These are phyloP conservation scores for Coleophoma crateriformis DNA, from an alignment of 2,329 filamentous ascomycete genomes.

Conservation along the genomic window DNA sequence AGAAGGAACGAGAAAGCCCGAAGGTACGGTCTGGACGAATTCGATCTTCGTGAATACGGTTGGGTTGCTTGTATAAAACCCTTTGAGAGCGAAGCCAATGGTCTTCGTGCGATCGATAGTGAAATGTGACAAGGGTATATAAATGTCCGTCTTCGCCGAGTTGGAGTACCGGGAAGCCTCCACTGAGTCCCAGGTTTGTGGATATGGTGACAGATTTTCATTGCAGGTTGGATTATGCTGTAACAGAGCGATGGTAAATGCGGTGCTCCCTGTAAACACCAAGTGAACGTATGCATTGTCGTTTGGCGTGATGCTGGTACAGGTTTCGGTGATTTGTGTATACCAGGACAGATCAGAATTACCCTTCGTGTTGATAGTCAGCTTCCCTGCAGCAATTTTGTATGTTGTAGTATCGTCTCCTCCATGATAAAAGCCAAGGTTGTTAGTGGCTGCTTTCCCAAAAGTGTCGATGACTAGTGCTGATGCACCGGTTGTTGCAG, in stretches of 20 bases:
- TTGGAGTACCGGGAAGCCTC: constrained; percentile 56
- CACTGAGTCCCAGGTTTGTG: constrained; percentile 62
- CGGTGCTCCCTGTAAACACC: constrained; percentile 53
- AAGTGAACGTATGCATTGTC: constrained; percentile 58
- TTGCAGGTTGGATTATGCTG: constrained; percentile 61
- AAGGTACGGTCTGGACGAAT: constrained; percentile 50
- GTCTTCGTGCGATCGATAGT: constrained; percentile 49
- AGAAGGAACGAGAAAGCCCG: constrained; percentile 43
- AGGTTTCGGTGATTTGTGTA: constrained; percentile 49
- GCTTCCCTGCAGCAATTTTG: constrained; percentile 42
- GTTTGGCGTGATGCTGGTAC: constrained; percentile 49
- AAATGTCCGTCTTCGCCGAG: constrained; percentile 45
- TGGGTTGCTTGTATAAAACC: constrained; percentile 51
- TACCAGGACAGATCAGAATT: constrained; percentile 59
- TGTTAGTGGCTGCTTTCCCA: constrained; percentile 43
- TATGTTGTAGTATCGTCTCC: constrained; percentile 53
- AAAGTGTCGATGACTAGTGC: constrained; percentile 58
- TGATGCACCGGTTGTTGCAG: constrained; percentile 42
- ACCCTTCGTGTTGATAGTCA: constrained; percentile 48
- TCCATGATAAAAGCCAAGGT: constrained; percentile 61
- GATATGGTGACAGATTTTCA: constrained; percentile 49
- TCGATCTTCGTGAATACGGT: constrained; percentile 52
- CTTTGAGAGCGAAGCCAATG: constrained; percentile 57
- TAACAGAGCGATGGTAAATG: constrained; percentile 59
- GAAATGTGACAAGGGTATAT: constrained; percentile 64